Evolutionary conservation across 768 basidiomycete species (phyloP).

Genomic region (Pluteus cervinus): DNA sequence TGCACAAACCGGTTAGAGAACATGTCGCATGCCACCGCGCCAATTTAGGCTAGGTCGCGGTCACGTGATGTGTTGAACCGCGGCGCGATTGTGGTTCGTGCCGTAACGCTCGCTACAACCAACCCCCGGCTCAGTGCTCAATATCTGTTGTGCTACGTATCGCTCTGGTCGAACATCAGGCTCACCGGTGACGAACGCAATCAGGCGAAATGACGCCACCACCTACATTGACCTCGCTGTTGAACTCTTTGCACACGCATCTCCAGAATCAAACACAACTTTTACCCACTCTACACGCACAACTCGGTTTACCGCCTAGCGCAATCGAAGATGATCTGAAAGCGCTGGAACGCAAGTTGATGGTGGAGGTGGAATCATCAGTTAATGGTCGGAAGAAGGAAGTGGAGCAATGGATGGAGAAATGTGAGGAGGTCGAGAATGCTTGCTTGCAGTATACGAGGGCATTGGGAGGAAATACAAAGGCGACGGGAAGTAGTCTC

Average conservation of each 20-base stretch:
- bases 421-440: conserved; percentile 55
- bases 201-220: conserved; percentile 25
- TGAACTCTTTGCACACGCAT: conserved; percentile 74
- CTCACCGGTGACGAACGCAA: no score
- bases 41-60: conserved; percentile 6
- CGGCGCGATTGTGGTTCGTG: conserved; percentile 9
- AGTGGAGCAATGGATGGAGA: conserved; percentile 67
- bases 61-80: conserved; percentile 10
- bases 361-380: conserved; percentile 69
- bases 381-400: conserved; percentile 66
- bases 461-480: conserved; percentile 68
- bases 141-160: no score
- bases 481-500: conserved; percentile 57
- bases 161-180: no score
- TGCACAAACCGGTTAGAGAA: no score
- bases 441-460: conserved; percentile 62
- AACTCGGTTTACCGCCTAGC: conserved; percentile 75
- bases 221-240: conserved; percentile 51
- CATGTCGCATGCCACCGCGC: no score
- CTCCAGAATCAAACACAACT: conserved; percentile 78
- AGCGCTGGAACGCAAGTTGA: conserved; percentile 66
- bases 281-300: conserved; percentile 75
- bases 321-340: conserved; percentile 79
- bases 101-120: no score
- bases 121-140: no score